Evolutionary conservation across 257 asterid species (phyloP), one percentile per base, ranked within the genome.

Genomic region (Catharanthus roseus): DNA sequence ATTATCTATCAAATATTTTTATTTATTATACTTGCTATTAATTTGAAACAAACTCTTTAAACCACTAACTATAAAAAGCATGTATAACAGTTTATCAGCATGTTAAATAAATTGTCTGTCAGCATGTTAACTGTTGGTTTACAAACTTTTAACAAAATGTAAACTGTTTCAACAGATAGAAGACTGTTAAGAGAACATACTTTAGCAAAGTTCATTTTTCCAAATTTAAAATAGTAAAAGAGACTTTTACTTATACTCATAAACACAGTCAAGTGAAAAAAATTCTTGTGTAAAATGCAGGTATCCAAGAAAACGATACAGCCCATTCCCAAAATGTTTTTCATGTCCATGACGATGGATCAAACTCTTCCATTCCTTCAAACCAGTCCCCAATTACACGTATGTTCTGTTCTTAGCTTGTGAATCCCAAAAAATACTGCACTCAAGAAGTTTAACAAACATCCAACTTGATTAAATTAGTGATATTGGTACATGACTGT

Each of bases 351-450:
- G 88, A 73, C 15, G 81, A 75, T 65, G 80, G 82, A 75, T 78
- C 81, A 64, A 65, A 61, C 41, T 69, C 83, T 61, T 64, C 86
- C 21, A 73, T 63, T 71, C 83, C 82, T 28, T 77, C 69, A 51
- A 81, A 79, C 77, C 75, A 79, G 79, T 80, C 82, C 76, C 80
- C 84, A 65, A 78, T 50, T 21, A 77, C 74, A 73, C 87, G 86
- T 82, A 65, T 79, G 89, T 77, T 90, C 92, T 63, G 96, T 90
- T 82, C 95, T 83, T 26, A 90, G 88, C 89, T 83, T 88, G 82
- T 90, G 96, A 68, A 90, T 80, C 75, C 96, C 95, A 76, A 90
- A 90, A 70, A 86, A 82, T 56, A 88, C 85, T 0, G 96, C 96
- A 79, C 96, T 88, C 74, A 81, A 78, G 72, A 90, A 83, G 80